These are phyloP conservation scores for Allium fistulosum DNA, from an alignment of 106 monocot species.

Conservation along the genomic window DNA sequence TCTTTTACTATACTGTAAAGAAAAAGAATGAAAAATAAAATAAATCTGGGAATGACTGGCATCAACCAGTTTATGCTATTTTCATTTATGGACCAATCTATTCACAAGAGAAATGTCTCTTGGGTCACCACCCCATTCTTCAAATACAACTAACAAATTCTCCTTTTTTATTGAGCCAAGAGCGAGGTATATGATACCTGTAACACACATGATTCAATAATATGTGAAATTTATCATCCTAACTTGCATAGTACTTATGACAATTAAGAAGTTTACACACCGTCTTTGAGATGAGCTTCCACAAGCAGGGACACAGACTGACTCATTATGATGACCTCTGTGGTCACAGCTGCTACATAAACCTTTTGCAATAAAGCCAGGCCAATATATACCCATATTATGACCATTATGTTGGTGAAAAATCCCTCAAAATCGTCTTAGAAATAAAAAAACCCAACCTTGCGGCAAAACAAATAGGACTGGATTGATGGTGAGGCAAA, in stretches of 20 bases:
- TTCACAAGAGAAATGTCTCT: constrained; percentile 45
- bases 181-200: constrained; percentile 58
- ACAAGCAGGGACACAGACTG: constrained; percentile 53
- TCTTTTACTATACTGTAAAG: too few relatives aligned
- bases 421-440: too few relatives aligned
- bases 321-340: constrained; percentile 47
- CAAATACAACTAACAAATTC: constrained; percentile 1
- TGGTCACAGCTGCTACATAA: constrained; percentile 50
- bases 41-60: too few relatives aligned
- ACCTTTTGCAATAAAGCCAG: constrained; percentile 57
- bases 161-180: constrained; percentile 38
- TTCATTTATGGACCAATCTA: constrained; percentile 11
- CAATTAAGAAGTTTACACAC: constrained; percentile 16
- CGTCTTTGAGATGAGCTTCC: constrained; percentile 81
- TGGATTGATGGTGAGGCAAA: too few relatives aligned
- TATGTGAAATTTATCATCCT: not conserved
- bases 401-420: constrained; percentile 27
- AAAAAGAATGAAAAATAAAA: too few relatives aligned
- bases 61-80: too few relatives aligned
- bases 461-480: too few relatives aligned
- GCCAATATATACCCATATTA: constrained; percentile 73
- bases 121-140: constrained; percentile 53
- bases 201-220: not conserved
- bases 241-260: not conserved
- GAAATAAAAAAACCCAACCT: too few relatives aligned